Evolutionary conservation across 73 alveolate genomes (phyloP), one percentile per base, ranked within the genome.

Genomic region (Paramecium octaurelia): DNA sequence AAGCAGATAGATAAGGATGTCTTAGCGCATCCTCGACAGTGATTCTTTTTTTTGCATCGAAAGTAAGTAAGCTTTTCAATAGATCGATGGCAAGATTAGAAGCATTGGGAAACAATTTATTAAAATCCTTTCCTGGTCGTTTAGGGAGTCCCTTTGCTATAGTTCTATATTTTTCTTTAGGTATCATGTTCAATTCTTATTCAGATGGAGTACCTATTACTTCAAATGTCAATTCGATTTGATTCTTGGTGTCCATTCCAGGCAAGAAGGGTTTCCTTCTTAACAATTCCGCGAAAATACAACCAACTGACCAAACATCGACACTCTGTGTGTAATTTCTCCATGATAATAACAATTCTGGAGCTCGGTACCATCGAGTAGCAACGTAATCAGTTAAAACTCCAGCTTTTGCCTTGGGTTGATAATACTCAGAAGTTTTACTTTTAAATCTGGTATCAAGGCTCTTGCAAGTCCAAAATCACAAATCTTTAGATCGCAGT

Each of bases 221-320:
- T 48, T 95, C 97, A 44, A 97, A 94, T 46, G 96, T 98, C 93
- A 97, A 92, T 88, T 97, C 97, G 18, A 98, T 86, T 88, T 98
- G 95, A 34, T 95, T 95, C 34, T 95, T 91, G 16, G 97, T 94
- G 77, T 96, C 96, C 59, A 91, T 93, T 40, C 99, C 99, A n/a
- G 99, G 99, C 36, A 97, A 92, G 21, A 98, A 75, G 3, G 98
- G 98, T 85, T 95, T 97, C 95, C 99, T 91, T 59, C 94, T 57
- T 77, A 97, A 71, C 40, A 97, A 92, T 93, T 97, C 99, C 6
- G 99, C 99, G 73, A 97, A 95, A 43, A 97, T 95, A 93, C 99
- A 97, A 21, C 99, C 99, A 11, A 97, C 98, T 8, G 98, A 95
- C 99, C 99, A 97, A 91, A 95, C 93, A 71, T 95, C 99, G 57